Base-by-base conservation (phyloP, 2,329 filamentous ascomycete genomes). In the Huntiella abstrusa region DNA sequence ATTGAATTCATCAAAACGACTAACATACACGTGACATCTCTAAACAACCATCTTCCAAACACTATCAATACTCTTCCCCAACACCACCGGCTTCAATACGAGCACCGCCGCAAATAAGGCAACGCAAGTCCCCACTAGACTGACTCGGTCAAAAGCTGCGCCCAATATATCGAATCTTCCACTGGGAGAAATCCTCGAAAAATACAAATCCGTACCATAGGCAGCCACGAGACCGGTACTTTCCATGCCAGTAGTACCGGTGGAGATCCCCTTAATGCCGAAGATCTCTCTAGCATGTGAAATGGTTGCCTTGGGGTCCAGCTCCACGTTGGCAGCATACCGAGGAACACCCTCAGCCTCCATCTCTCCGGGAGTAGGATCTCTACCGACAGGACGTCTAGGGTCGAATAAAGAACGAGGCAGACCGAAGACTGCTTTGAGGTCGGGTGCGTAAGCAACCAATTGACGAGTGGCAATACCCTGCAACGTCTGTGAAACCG, bases 221-320 rank as follows among this genome's bases (percentile, higher is more conserved):
- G 85, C 86, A 56, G 95, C 80, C 10, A 98, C 72, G 47, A 96
- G 61, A 55, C 82, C 88, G 1, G 91, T 96, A 62, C 87, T 95
- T 65, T 98, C 91, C 28, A 98, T 71, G 4, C 85, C 61, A 1
- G 85, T 83, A 0, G 87, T 83, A 13, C 73, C 73, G 0, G 85
- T 77, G 28, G 88, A 71, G 15, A 96, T 75, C 40, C 74, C 66
- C 50, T 72, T 67, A 37, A 94, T 71, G 4, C 85, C 86, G 2
- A 87, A 50, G 1, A 96, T 73, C 52, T 94, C 83, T 15, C 86
- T 76, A 53, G 80, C 70, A 61, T 98, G 91, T 28, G 82, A 84
- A 41, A 95, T 63, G 47, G 83, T 71, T 64, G 77, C 78, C 53
- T 82, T 80, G 0, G 86, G 80, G 55, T 95, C 85, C 50, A 95